phyloP scores from a whole-genome alignment of 2,329 filamentous ascomycete genomes.

The Ophiostoma ips region DNA sequence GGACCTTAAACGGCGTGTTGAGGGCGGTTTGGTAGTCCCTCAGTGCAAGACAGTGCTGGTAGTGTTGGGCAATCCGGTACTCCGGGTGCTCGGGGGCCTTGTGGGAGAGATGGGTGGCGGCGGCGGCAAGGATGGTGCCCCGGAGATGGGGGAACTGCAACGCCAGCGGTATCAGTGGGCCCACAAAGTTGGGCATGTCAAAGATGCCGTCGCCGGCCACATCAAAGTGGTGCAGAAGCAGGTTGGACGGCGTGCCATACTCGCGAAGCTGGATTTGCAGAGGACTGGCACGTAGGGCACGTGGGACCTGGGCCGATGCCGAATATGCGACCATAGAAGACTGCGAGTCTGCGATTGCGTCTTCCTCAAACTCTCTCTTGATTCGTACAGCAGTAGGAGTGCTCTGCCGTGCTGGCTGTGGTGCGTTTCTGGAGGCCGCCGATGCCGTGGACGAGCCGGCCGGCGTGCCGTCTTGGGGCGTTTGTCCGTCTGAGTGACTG shows the following conservation, averaged over 20 bases:
- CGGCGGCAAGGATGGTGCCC: slow-evolving; percentile 11
- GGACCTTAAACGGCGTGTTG: slow-evolving; percentile 9
- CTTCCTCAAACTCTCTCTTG: background rate
- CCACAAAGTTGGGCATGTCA: slow-evolving; percentile 12
- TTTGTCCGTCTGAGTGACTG: background rate
- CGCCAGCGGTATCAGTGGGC: slow-evolving; percentile 9
- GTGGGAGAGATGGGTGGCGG: slow-evolving; percentile 15
- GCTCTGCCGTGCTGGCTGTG: background rate
- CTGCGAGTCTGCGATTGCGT: background rate
- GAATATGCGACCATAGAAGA: no score
- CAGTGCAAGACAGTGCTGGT: slow-evolving; percentile 15
- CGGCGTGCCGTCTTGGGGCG: background rate
- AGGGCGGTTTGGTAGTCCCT: slow-evolving; percentile 12
- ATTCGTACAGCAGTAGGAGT: background rate
- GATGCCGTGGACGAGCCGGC: no score
- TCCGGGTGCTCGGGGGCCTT: slow-evolving; percentile 5
- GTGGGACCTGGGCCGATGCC: background rate
- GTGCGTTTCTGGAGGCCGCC: no score
- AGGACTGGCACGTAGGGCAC: slow-evolving; percentile 3
- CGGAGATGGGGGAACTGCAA: slow-evolving; percentile 11
- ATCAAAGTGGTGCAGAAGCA: slow-evolving; percentile 14
- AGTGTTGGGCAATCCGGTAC: slow-evolving; percentile 14
- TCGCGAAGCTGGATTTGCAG: slow-evolving; percentile 6
- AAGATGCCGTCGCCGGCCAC: slow-evolving; percentile 7
- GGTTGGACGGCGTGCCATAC: slow-evolving; percentile 10